Evolutionary conservation across 257 asterid genomes (phyloP), one percentile per base, ranked within the genome.

Genomic region (Prunella vulgaris): DNA sequence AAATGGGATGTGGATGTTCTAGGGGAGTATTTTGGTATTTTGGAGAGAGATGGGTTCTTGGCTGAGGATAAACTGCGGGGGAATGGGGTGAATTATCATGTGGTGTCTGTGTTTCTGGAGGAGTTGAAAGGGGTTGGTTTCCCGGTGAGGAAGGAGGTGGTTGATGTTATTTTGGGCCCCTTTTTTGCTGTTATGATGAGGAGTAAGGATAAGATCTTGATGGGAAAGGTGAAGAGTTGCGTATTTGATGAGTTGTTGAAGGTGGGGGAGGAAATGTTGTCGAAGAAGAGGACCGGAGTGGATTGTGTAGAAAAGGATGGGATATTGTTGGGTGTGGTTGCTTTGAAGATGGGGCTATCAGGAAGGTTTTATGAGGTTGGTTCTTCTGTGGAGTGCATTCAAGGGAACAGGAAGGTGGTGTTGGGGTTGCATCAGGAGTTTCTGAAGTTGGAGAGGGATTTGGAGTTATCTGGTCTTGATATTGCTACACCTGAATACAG

Each of bases 31-130:
- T 68, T 78, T 62, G 80, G 74, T 75, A 83, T 82, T 38, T 71
- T 94, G 85, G 84, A 82, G 79, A 75, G 75, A 0, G 83, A 84
- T 65, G 96, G 83, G 28, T 81, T 94, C 46, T 62, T 89, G 30
- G 90, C 95, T 2, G 88, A 81, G 54, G 97, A 94, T 80, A 82
- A 84, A 73, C 54, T 83, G 79, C 70, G 62, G 82, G 99, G 98
- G 17, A 85, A 84, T 67, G 97, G 99, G 70, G 99, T 94, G 66
- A 81, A 79, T 81, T 94, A 94, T 80, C 99, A 94, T 9, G 52
- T 94, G 60, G 95, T 58, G 35, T 86, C 96, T 14, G 96, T 94
- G 71, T 94, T 87, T 77, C 38, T 89, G 75, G 96, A 94, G 64
- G 99, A 94, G 87, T 68, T 94, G 78, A 81, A 70, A 69, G 90